A percentile compares a stretch with the other conserved stretches of the same genome.
phyloP scores from a whole-genome alignment of 495 filamentous ascomycete species.

The Bacidia rubella region DNA sequence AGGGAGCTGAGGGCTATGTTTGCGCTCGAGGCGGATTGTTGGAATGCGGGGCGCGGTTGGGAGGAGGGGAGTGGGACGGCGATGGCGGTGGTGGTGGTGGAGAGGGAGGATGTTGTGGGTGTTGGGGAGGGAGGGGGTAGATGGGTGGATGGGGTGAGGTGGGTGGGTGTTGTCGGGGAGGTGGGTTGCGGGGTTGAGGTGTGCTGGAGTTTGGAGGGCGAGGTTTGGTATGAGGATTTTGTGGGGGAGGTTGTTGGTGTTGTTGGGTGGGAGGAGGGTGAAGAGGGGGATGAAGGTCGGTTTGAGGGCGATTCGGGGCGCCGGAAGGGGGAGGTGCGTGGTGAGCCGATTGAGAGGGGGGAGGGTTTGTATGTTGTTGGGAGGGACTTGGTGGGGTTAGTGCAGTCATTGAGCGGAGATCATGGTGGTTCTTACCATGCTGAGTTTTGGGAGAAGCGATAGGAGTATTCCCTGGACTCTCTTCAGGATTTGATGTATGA shows the following conservation, averaged over 20 bases:
- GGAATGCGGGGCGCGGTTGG: constrained; percentile 13
- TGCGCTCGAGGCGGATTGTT: constrained; percentile 17
- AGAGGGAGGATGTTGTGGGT: constrained; percentile 4
- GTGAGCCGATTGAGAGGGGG: constrained; percentile 53
- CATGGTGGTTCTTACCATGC: not conserved
- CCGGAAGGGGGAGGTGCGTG: constrained; percentile 62
- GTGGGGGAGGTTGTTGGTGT: constrained; percentile 14
- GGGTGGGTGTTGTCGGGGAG: constrained; percentile 24
- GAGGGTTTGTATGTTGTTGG: constrained; percentile 54
- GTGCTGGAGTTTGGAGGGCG: constrained; percentile 27
- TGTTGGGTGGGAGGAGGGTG: constrained; percentile 35
- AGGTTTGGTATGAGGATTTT: constrained; percentile 14
- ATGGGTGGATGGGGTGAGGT: constrained; percentile 14
- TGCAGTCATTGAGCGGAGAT: not conserved
- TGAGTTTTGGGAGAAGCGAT: not conserved
- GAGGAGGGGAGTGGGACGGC: constrained; percentile 30
- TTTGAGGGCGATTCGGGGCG: constrained; percentile 40
- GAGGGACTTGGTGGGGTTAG: constrained; percentile 26
- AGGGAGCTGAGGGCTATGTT: constrained; percentile 44
- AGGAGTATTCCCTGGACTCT: not conserved
- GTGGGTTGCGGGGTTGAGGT: constrained; percentile 18
- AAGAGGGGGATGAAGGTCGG: constrained; percentile 32
- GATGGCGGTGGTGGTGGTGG: constrained; percentile 6
- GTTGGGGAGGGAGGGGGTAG: constrained; percentile 6
- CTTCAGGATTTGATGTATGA: not conserved